phyloP scores from a whole-genome alignment of 169 alveolate genomes.

The Cryptosporidium viatorum region DNA sequence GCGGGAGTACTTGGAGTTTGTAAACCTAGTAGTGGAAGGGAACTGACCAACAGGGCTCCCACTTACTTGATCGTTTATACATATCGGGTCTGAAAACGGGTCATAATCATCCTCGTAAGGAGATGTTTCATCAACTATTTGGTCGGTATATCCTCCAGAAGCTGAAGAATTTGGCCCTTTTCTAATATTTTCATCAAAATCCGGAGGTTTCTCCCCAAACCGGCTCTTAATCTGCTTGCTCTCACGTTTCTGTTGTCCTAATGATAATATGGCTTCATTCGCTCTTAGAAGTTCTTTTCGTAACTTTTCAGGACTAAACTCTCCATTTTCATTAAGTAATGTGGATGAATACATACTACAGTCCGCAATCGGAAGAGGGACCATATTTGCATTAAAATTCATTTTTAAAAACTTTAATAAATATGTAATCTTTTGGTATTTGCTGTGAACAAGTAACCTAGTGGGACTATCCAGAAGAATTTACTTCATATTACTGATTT shows the following conservation, averaged over 20 bases:
- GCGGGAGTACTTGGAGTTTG: slow-evolving; percentile 16
- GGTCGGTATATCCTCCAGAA: slow-evolving; percentile 16
- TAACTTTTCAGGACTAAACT: slow-evolving; percentile 67
- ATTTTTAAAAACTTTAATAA: slow-evolving; percentile 27
- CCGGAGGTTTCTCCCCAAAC: slow-evolving; percentile 58
- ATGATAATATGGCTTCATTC: slow-evolving; percentile 9
- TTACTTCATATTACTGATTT: slow-evolving; percentile 30
- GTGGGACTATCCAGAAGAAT: background rate
- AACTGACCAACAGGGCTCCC: background rate
- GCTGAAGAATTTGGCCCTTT: slow-evolving; percentile 5
- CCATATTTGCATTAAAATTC: slow-evolving; percentile 50
- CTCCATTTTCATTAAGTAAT: slow-evolving; percentile 69
- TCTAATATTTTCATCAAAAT: background rate
- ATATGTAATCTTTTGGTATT: background rate
- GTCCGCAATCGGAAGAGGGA: slow-evolving; percentile 58
- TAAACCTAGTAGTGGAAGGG: slow-evolving; percentile 3
- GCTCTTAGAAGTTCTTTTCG: slow-evolving; percentile 53
- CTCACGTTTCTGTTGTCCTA: slow-evolving; percentile 16
- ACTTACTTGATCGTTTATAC: background rate
- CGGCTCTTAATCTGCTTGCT: slow-evolving; percentile 26
- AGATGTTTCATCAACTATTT: slow-evolving; percentile 15
- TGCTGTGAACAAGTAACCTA: slow-evolving; percentile 2
- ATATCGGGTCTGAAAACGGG: slow-evolving; percentile 66
- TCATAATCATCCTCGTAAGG: slow-evolving; percentile 71
- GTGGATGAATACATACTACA: slow-evolving; percentile 74